phyloP scores from a whole-genome alignment of 208 protist genomes.

The Trypanosoma conorhini region DNA sequence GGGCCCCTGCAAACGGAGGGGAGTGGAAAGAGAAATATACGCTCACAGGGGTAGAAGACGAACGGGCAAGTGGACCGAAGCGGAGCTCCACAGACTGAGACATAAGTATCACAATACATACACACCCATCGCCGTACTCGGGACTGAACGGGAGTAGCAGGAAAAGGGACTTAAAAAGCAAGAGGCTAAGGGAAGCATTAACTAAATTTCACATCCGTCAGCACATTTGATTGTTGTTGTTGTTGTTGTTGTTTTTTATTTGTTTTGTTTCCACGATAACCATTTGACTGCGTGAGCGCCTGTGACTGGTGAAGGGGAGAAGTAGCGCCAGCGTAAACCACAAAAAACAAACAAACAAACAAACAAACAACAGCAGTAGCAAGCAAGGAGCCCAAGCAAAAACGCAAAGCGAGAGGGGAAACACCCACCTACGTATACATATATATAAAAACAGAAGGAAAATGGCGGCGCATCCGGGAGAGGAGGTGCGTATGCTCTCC shows the following conservation, averaged over 20 bases:
- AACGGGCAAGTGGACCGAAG: too few species aligned
- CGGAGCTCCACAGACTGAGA: too few species aligned
- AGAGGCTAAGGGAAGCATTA: too few species aligned
- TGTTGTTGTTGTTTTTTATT: neutral
- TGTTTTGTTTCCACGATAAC: neutral
- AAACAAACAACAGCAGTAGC: neutral
- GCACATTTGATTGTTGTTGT: neutral
- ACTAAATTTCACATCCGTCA: too few species aligned
- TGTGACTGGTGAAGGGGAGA: neutral
- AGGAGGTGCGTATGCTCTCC: slow-evolving; percentile 62
- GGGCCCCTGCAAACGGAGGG: too few species aligned
- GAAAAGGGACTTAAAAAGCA: neutral
- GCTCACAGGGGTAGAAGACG: too few species aligned
- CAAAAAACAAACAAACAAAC: slow-evolving; percentile 14
- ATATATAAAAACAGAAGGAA: neutral
- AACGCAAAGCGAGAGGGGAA: neutral
- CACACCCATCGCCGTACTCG: too few species aligned
- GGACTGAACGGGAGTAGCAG: too few species aligned
- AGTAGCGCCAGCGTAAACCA: neutral
- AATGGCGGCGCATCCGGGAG: slow-evolving; percentile 30
- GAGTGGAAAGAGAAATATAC: neutral
- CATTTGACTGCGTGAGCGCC: neutral
- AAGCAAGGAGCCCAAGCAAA: slow-evolving; percentile 1
- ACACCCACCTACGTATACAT: neutral
- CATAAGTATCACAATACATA: too few species aligned